Percentiles rank a stretch among this genome's conserved stretches.
phyloP scores from a whole-genome alignment of 73 alveolate species.

The Symbiodinium pilosum region DNA sequence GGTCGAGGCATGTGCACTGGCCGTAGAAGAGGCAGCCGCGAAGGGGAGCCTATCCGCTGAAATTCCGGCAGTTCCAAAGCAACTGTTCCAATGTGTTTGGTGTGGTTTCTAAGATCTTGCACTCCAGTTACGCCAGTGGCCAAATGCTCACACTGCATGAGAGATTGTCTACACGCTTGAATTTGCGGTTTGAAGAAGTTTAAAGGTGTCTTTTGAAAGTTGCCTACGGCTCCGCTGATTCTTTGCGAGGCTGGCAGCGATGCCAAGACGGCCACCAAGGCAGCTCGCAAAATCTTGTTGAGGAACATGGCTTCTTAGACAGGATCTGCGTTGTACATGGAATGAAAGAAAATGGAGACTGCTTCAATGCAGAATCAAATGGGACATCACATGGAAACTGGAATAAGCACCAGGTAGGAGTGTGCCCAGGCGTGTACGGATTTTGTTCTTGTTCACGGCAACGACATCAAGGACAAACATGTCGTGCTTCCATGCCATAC shows the following conservation, averaged over 20 bases:
- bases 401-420: background rate
- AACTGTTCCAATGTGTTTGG: too few relatives aligned
- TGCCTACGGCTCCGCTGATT: too few relatives aligned
- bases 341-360: too few relatives aligned
- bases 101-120: background rate
- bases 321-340: too few relatives aligned
- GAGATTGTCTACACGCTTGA: background rate
- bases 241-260: conserved; percentile 82
- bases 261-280: conserved; percentile 85
- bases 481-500: too few relatives aligned
- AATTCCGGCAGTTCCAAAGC: too few relatives aligned
- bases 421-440: conserved; percentile 57
- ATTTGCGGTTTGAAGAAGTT: background rate
- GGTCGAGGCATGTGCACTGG: conserved; percentile 91
- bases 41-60: too few relatives aligned
- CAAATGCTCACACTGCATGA: background rate
- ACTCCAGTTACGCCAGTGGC: background rate
- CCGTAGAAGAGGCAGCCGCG: conserved; percentile 93
- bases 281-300: background rate
- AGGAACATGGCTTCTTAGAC: too few relatives aligned
- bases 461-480: conserved; percentile 41
- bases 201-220: background rate
- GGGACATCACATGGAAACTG: too few relatives aligned
- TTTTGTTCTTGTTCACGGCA: conserved; percentile 63
- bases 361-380: too few relatives aligned